phyloP scores from a whole-genome alignment of 805 yeast genomes.

The Maudiozyma barnettii region DNA sequence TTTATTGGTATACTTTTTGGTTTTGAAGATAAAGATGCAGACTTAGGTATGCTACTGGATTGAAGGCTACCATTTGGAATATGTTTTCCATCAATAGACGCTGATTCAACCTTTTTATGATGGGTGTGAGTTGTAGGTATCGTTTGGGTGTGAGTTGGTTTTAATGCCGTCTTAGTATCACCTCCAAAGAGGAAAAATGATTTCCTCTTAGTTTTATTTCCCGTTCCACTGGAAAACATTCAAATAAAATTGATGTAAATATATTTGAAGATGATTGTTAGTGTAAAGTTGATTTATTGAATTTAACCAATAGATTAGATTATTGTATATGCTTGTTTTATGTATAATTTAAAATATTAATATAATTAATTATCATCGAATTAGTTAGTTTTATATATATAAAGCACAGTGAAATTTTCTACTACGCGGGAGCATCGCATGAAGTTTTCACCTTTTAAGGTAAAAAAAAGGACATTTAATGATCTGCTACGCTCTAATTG shows the following conservation, averaged over 20 bases:
- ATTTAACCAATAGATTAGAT: neutral
- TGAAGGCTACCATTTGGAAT: neutral
- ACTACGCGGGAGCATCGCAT: too few relatives aligned
- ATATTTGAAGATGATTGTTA: neutral
- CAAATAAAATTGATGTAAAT: neutral
- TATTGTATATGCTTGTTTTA: neutral
- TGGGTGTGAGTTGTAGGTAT: neutral
- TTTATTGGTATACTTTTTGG: neutral
- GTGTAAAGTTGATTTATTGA: neutral
- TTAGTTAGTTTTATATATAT: neutral
- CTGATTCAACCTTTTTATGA: too few relatives aligned
- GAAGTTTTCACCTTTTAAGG: too few relatives aligned
- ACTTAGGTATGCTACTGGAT: neutral
- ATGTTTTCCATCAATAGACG: too few relatives aligned
- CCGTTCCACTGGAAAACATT: slow-evolving; percentile 13
- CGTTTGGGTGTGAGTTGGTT: neutral
- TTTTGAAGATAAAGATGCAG: neutral
- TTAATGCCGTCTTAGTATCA: slow-evolving; percentile 10
- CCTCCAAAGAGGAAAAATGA: slow-evolving; percentile 18
- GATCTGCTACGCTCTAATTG: too few relatives aligned
- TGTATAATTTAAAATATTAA: neutral
- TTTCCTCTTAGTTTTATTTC: slow-evolving; percentile 10
- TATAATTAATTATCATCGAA: neutral
- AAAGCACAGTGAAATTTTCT: too few relatives aligned
- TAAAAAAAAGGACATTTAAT: too few relatives aligned